Evolutionary conservation across 1,284 basidiomycete species (phyloP).

Genomic region (Entoloma clypeatum): DNA sequence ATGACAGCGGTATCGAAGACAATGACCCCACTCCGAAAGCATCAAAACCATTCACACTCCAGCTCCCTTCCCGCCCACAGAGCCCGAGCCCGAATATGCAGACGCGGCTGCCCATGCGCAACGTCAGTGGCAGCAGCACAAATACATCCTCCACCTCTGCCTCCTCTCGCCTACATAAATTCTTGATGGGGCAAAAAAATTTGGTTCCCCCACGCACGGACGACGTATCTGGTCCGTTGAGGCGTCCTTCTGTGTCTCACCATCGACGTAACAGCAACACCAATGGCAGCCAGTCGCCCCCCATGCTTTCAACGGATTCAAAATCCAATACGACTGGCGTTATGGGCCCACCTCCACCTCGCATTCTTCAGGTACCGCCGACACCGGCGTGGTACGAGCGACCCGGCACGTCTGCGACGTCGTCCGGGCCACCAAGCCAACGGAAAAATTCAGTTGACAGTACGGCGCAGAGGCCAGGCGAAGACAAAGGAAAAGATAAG

Average conservation of each 20-base stretch:
- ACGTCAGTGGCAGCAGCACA: slow-evolving; percentile 15
- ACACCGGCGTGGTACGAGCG: slow-evolving; percentile 34
- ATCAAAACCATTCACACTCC: slow-evolving; percentile 21
- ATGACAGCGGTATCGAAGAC: slow-evolving; percentile 12
- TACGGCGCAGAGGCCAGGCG: slow-evolving; percentile 8
- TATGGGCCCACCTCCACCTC: slow-evolving; percentile 25
- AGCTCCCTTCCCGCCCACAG: slow-evolving; percentile 21
- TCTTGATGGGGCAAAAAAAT: slow-evolving; percentile 18
- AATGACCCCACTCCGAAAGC: slow-evolving; percentile 29
- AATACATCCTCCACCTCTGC: slow-evolving; percentile 16
- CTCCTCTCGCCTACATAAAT: slow-evolving; percentile 18
- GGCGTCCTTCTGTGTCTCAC: slow-evolving; percentile 18
- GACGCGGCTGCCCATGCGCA: slow-evolving; percentile 13
- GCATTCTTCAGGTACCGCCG: slow-evolving; percentile 41
- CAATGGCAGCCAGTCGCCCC: slow-evolving; percentile 14
- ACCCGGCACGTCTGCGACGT: slow-evolving; percentile 6
- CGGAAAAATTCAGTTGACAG: slow-evolving; percentile 17
- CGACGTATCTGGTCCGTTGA: slow-evolving; percentile 19
- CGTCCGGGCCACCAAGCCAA: slow-evolving; percentile 13
- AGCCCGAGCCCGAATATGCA: slow-evolving; percentile 28
- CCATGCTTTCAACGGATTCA: slow-evolving; percentile 10
- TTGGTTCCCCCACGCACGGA: slow-evolving; percentile 15
- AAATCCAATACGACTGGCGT: slow-evolving; percentile 17
- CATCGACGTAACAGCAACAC: slow-evolving; percentile 17
- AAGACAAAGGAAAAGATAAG: slow-evolving; percentile 11